phyloP scores from a whole-genome alignment of 148 eudicot species.

The Rhododendron mucronatum region DNA sequence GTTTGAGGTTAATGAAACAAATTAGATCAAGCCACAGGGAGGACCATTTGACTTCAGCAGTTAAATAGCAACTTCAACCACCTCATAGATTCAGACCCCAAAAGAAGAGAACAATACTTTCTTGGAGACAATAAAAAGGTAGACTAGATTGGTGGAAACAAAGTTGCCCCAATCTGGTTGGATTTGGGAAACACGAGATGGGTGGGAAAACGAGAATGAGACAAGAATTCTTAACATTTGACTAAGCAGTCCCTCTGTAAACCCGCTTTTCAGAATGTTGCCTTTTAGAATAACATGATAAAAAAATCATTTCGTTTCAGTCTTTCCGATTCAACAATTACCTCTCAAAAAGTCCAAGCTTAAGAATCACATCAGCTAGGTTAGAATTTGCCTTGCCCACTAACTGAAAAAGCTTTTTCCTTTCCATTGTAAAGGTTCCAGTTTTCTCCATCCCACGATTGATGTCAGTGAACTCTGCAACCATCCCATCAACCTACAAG shows the following conservation, averaged over 20 bases:
- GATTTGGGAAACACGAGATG: neutral
- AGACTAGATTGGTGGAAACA: neutral
- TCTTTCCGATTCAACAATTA: constrained; percentile 12
- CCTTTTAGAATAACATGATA: neutral
- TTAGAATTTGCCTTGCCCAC: constrained; percentile 97
- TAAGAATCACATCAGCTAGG: constrained; percentile 92
- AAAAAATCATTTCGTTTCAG: neutral
- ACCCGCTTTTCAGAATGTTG: neutral
- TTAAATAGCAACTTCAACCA: neutral
- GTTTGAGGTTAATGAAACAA: neutral
- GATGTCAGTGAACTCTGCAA: constrained; percentile 95
- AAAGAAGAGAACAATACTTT: neutral
- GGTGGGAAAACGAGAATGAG: neutral
- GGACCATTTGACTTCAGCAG: constrained; percentile 1
- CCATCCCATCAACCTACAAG: constrained; percentile 90
- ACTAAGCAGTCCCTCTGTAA: neutral
- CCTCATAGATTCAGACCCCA: neutral
- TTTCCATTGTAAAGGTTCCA: constrained; percentile 86
- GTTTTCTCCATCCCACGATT: constrained; percentile 97
- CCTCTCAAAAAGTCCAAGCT: constrained; percentile 98
- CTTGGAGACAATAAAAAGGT: neutral
- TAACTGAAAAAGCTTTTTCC: constrained; percentile 89
- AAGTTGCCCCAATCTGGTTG: neutral
- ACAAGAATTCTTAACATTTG: neutral
- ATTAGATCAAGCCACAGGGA: neutral